Conservation (phyloP, 352 stramenopile species). For the Plasmopara halstedii region DNA sequence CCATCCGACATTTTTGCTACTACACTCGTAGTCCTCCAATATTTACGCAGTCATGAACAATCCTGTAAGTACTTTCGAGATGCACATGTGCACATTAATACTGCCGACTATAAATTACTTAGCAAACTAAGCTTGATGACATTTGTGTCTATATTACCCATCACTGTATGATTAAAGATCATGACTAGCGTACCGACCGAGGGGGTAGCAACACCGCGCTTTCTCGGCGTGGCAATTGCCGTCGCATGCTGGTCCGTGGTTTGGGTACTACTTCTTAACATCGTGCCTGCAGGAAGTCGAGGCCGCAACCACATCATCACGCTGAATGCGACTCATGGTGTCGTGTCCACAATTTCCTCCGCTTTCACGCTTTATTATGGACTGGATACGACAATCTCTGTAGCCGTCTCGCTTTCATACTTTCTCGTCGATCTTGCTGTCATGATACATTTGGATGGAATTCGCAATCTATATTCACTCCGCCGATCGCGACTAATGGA, state of each 20-base stretch:
- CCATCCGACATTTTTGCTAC: too few species aligned
- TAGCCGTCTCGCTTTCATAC: conserved; percentile 52
- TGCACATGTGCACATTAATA: too few species aligned
- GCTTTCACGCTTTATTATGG: conserved; percentile 31
- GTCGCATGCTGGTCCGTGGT: conserved; percentile 36
- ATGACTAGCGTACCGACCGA: not conserved
- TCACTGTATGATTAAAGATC: too few species aligned
- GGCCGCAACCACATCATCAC: conserved; percentile 59
- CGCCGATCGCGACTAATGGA: conserved; percentile 54
- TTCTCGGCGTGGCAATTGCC: conserved; percentile 24
- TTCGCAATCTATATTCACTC: conserved; percentile 28
- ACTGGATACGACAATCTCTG: conserved; percentile 47
- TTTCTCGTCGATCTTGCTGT: conserved; percentile 64
- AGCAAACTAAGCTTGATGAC: too few species aligned
- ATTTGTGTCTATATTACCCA: too few species aligned
- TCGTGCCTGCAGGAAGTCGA: conserved; percentile 29
- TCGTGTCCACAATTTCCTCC: conserved; percentile 49
- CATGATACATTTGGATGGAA: conserved; percentile 48
- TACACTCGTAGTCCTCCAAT: too few species aligned
- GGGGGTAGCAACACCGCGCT: conserved; percentile 14
- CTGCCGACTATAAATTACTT: too few species aligned
- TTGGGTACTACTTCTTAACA: conserved; percentile 42
- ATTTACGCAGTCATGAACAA: too few species aligned
- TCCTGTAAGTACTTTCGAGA: too few species aligned
- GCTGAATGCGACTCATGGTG: conserved; percentile 59